phyloP scores from a whole-genome alignment of 192 early-diverging fungal species.

The Umbelopsis sp. region DNA sequence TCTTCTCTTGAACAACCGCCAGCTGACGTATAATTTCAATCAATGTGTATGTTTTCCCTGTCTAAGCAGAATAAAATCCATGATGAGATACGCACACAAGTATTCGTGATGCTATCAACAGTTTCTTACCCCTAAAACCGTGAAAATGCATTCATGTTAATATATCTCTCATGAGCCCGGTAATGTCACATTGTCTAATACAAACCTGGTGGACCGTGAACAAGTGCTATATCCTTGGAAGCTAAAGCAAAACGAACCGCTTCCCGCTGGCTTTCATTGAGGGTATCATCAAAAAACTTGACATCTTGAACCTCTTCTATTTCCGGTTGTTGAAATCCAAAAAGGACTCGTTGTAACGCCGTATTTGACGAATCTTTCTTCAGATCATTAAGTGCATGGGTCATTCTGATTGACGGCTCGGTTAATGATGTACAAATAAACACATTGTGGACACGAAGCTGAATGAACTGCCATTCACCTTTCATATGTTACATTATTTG shows the following conservation, averaged over 20 bases:
- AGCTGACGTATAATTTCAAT: conserved; percentile 88
- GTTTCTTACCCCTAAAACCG: conserved; percentile 18
- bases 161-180: not conserved
- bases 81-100: not conserved
- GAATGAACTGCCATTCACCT: conserved; percentile 25
- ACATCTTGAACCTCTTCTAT: conserved; percentile 27
- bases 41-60: conserved; percentile 88
- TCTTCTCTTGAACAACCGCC: conserved; percentile 46
- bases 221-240: conserved; percentile 67
- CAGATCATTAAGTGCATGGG: conserved; percentile 45
- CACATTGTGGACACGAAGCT: conserved; percentile 1
- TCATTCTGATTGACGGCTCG: conserved; percentile 31
- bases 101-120: not conserved
- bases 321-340: conserved; percentile 43
- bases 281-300: conserved; percentile 53
- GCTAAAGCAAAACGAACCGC: conserved; percentile 66
- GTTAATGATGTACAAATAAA: conserved; percentile 8
- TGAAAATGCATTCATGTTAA: not conserved
- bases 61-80: conserved; percentile 29
- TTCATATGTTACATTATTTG: conserved; percentile 53
- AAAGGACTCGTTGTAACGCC: conserved; percentile 45
- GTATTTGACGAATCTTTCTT: conserved; percentile 33
- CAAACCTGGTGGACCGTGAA: conserved; percentile 83
- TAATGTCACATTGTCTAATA: not conserved
- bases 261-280: conserved; percentile 74